Evolutionary conservation across 148 eudicot species (phyloP).

Genomic region (Amaranthus palmeri): DNA sequence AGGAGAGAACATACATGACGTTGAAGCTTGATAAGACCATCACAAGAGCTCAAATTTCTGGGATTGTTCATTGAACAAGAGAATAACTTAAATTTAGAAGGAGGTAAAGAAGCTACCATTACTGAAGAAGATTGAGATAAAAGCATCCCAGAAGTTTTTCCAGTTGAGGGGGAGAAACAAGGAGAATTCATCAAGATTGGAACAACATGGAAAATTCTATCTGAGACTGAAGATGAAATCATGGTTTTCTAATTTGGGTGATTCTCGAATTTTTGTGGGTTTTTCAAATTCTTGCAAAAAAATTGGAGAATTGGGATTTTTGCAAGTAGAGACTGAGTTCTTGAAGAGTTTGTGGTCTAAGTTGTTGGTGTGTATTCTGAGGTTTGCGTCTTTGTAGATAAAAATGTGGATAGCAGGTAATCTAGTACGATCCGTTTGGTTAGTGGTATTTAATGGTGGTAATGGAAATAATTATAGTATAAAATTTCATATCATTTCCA

Average conservation of each 20-base stretch:
- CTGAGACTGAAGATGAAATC: constrained; percentile 17
- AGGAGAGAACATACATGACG: constrained; percentile 23
- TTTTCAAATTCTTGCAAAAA: neutral
- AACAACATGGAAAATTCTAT: constrained; percentile 13
- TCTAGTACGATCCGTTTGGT: too few relatives aligned
- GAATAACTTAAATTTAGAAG: constrained; percentile 19
- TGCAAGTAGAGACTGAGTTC: neutral
- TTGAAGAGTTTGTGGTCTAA: constrained; percentile 1
- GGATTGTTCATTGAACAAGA: constrained; percentile 15
- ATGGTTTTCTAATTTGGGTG: constrained; percentile 18
- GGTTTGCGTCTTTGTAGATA: constrained; percentile 2
- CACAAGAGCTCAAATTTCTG: constrained; percentile 18
- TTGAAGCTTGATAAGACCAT: constrained; percentile 20
- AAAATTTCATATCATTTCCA: too few relatives aligned
- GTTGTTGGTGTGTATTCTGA: neutral
- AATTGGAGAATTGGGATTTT: neutral
- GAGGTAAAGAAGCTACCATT: constrained; percentile 23
- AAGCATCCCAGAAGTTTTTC: constrained; percentile 16
- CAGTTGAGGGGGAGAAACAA: neutral
- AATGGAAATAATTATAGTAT: too few relatives aligned
- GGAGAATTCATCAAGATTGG: constrained; percentile 22
- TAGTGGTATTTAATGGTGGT: too few relatives aligned
- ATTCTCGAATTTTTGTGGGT: constrained; percentile 1
- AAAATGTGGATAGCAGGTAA: constrained; percentile 2
- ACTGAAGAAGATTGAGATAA: constrained; percentile 13